Conservation (phyloP, 164 flowering plant species). For the Vitis labrusca region DNA sequence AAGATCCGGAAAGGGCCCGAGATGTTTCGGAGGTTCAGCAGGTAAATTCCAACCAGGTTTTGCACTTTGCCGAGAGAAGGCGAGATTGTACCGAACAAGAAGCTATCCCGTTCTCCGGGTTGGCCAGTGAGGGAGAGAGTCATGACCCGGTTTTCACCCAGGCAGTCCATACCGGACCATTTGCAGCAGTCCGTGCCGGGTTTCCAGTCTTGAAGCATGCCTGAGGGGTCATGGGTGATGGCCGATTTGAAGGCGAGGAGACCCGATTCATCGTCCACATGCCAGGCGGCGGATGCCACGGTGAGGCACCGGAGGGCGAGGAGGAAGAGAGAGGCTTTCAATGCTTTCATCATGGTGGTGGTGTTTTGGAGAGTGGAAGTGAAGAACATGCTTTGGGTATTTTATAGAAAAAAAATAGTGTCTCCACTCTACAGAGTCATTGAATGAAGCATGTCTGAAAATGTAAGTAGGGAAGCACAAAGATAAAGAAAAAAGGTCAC, state of each 20-base stretch:
- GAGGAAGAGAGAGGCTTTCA: conserved; percentile 5
- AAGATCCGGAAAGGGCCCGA: conserved; percentile 50
- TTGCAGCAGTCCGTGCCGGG: conserved; percentile 67
- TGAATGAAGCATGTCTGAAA: too few relatives aligned
- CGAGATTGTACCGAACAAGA: conserved; percentile 59
- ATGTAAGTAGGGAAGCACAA: too few relatives aligned
- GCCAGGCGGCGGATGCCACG: conserved; percentile 38
- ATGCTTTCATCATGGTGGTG: not conserved
- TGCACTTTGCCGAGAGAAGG: conserved; percentile 44
- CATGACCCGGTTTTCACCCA: conserved; percentile 40
- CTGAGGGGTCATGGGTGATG: conserved; percentile 55
- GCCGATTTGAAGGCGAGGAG: conserved; percentile 60
- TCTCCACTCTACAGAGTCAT: too few relatives aligned
- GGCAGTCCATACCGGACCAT: conserved; percentile 59
- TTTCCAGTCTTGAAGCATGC: conserved; percentile 55
- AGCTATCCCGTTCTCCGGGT: conserved; percentile 28
- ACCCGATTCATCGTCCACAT: conserved; percentile 58
- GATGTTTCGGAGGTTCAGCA: conserved; percentile 41
- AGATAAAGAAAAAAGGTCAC: too few relatives aligned
- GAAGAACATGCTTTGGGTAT: too few relatives aligned
- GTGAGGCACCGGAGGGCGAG: not conserved
- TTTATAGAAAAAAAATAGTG: too few relatives aligned
- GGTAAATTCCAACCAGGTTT: conserved; percentile 37
- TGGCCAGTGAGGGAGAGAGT: conserved; percentile 30
- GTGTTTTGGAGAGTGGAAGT: too few relatives aligned